A percentile compares a stretch with the other conserved stretches of the same genome.
Evolutionary conservation across 2,329 filamentous ascomycete species (phyloP).

Genomic region (Paramyrothecium roridum): DNA sequence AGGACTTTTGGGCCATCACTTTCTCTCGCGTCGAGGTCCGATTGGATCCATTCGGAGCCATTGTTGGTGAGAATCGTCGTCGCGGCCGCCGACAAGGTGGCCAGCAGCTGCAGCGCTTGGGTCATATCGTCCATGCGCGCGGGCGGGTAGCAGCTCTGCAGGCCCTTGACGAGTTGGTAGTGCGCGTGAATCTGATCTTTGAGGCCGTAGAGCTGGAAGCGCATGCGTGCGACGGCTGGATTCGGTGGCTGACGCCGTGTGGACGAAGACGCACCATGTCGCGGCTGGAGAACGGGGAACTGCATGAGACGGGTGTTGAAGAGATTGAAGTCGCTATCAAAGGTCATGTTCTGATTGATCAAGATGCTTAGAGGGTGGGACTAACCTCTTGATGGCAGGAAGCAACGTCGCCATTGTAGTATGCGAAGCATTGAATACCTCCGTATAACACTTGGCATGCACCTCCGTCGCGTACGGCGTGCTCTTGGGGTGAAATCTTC

Average conservation of each 20-base stretch:
- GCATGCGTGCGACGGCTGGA: conserved; percentile 10
- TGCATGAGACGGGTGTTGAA: conserved; percentile 11
- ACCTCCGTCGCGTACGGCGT: too few relatives aligned
- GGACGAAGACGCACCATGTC: neutral
- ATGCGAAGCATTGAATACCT: conserved; percentile 6
- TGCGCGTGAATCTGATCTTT: conserved; percentile 13
- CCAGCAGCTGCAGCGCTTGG: neutral
- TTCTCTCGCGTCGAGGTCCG: neutral
- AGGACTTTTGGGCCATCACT: neutral
- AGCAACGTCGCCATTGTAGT: conserved; percentile 8
- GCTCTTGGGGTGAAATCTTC: too few relatives aligned
- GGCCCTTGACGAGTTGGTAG: conserved; percentile 1
- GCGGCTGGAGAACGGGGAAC: neutral
- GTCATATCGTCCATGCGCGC: neutral
- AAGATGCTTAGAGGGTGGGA: neutral
- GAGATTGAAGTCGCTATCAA: conserved; percentile 13
- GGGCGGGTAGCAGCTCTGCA: neutral
- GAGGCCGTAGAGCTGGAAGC: conserved; percentile 12
- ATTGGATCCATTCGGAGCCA: conserved; percentile 19
- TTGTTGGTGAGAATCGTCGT: conserved; percentile 17
- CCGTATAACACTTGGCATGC: neutral
- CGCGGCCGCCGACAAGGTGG: conserved; percentile 7
- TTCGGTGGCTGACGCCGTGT: conserved; percentile 4
- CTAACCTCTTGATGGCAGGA: conserved; percentile 17
- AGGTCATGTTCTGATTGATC: neutral